Evolutionary conservation across 2,329 filamentous ascomycete genomes (phyloP).

Genomic region (Fusarium nisikadoi): DNA sequence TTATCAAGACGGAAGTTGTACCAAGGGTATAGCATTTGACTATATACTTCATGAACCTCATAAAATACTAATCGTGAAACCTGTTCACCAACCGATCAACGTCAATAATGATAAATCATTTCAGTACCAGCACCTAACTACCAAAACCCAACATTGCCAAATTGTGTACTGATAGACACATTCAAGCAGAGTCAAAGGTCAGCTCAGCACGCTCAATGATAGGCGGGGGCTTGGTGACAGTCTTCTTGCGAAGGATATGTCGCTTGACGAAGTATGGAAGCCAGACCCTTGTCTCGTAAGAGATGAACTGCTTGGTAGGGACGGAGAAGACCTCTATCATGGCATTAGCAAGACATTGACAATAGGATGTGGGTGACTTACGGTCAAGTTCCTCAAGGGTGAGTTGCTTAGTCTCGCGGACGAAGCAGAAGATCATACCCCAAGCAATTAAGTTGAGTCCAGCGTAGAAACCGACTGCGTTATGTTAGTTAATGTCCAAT

Average conservation of each 20-base stretch:
- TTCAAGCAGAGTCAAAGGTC: conserved; percentile 3
- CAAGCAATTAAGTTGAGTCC: conserved; percentile 59
- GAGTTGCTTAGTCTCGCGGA: conserved; percentile 62
- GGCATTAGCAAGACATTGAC: fast-evolving
- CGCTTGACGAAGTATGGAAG: conserved; percentile 53
- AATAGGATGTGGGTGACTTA: fast-evolving
- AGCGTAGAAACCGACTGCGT: conserved; percentile 55
- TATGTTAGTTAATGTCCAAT: background rate
- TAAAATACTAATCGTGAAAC: background rate
- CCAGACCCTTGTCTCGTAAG: conserved; percentile 48
- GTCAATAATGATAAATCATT: background rate
- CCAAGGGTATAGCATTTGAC: background rate
- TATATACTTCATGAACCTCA: background rate
- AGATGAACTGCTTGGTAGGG: conserved; percentile 44
- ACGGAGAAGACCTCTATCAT: conserved; percentile 48
- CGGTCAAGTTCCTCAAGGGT: conserved; percentile 61
- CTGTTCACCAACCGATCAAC: too few species aligned
- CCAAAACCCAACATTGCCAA: fast-evolving
- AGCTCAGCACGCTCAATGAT: conserved; percentile 42
- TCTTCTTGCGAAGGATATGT: conserved; percentile 49
- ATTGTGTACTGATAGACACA: fast-evolving
- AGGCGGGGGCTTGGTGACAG: conserved; percentile 45
- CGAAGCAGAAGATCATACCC: conserved; percentile 59
- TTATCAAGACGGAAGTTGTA: background rate
- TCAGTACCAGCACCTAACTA: background rate